Base-by-base conservation (phyloP, 169 alveolate genomes). In the Cryptosporidium meleagridis region DNA sequence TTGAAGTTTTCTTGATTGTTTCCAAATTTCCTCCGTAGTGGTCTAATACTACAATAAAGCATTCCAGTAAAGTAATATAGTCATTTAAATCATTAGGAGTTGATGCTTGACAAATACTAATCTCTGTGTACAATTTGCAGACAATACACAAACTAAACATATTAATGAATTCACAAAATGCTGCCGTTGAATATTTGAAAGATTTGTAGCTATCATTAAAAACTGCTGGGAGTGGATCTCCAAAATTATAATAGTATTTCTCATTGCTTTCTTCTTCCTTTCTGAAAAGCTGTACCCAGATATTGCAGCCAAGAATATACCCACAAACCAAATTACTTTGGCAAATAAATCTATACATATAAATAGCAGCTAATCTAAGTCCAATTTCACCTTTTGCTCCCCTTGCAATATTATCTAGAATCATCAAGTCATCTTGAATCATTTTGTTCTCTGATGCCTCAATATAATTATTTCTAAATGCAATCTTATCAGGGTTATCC, bases 201-300 rank as follows among this genome's bases (percentile, higher is more conserved):
- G 70, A 53, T 26, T 75, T 75, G 21, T 75, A 75, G 31, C 39
- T 75, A 18, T 53, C 70, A 75, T 75, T 75, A 55, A 75, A 75
- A 10, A 37, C 33, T 18, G 48, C n/a, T 29, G 85, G 51, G 1
- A 52, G n/a, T 10, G 52, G 58, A 10, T 29, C 62, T 26, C 39
- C 62, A 59, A 8, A 52, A 26, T 26, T 52, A n/a, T 37, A 52
- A 6, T 35, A 51, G 48, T 4, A 8, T 51, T 52, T 53, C 51
- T 65, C 53, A 7, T 31, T 9, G 45, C 31, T 10, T 12, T 58
- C 29, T 29, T 75, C 39, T 1, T 35, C 62, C 2, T 58, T 33
- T 10, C 68, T 59, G 35, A 75, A 75, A 12, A 75, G 59, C 68
- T 55, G 62, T 10, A 37, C 29, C 86, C 86, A 75, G 23, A 75